Conservation (phyloP, 106 monocot genomes). For the Dactylorhiza incarnata region DNA sequence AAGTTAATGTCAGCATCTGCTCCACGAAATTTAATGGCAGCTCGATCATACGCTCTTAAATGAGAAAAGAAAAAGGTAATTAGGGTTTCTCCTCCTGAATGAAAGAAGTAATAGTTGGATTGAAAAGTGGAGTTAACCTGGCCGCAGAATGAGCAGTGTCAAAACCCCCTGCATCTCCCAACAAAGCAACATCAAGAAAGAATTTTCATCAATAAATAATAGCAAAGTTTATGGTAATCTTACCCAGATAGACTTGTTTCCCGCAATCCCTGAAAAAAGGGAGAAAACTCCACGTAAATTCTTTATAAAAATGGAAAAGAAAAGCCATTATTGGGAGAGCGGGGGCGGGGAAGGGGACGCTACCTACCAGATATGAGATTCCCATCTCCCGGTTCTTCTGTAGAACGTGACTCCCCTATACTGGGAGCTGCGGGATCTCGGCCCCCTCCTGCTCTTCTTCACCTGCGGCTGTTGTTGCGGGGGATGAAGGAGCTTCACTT, state of each 20-base stretch:
- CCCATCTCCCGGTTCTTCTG: constrained; percentile 61
- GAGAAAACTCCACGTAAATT: not conserved
- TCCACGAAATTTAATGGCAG: constrained; percentile 69
- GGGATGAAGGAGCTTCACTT: constrained; percentile 9
- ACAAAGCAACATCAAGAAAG: not conserved
- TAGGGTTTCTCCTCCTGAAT: not conserved
- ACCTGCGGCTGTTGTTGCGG: constrained; percentile 28
- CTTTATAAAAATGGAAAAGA: not conserved
- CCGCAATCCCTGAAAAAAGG: constrained; percentile 45
- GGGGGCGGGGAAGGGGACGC: not conserved
- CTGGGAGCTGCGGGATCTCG: constrained; percentile 57
- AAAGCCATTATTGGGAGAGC: not conserved
- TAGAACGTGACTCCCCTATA: constrained; percentile 67
- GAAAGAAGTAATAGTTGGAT: not conserved
- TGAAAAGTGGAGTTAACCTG: constrained; percentile 15
- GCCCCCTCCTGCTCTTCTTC: constrained; percentile 68
- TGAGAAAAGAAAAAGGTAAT: not conserved
- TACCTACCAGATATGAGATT: constrained; percentile 59
- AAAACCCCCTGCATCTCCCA: constrained; percentile 39
- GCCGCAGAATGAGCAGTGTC: constrained; percentile 66
- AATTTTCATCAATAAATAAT: not conserved
- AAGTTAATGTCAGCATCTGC: constrained; percentile 73
- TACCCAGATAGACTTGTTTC: constrained; percentile 56
- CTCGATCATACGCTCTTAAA: constrained; percentile 67
- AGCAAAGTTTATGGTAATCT: constrained; percentile 4